phyloP scores from a whole-genome alignment of 2,329 filamentous ascomycete species.

The Sordariomycetes sp. region DNA sequence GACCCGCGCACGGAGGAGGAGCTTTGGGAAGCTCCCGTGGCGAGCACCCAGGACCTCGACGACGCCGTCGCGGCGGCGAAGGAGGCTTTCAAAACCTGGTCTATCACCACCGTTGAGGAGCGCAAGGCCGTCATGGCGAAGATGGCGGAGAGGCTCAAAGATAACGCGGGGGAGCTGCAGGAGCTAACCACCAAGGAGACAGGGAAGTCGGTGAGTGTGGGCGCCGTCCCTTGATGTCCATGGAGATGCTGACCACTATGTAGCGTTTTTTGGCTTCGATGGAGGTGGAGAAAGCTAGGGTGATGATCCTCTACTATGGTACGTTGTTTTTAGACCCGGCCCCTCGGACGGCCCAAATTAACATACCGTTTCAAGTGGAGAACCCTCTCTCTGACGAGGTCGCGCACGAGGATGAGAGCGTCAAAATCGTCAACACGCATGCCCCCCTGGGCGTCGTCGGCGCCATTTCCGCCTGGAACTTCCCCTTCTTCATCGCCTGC shows the following conservation, averaged over 20 bases:
- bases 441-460: constrained; percentile 27
- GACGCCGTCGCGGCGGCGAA: constrained; percentile 15
- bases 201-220: constrained; percentile 10
- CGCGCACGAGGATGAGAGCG: constrained; percentile 14
- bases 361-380: neutral
- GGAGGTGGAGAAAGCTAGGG: neutral
- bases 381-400: constrained; percentile 8
- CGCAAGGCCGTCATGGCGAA: neutral
- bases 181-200: constrained; percentile 10
- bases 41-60: constrained; percentile 17
- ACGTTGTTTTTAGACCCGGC: too few relatives aligned
- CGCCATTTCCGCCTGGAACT: constrained; percentile 46
- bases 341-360: too few relatives aligned
- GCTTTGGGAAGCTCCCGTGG: constrained; percentile 17
- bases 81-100: constrained; percentile 18
- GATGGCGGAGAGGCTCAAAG: neutral
- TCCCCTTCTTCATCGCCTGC: constrained; percentile 38
- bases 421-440: constrained; percentile 19
- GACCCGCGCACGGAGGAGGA: constrained; percentile 19
- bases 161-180: neutral
- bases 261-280: neutral
- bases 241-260: too few relatives aligned
- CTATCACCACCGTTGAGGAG: constrained; percentile 11
- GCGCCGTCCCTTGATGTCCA: too few relatives aligned
- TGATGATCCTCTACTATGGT: too few relatives aligned